phyloP scores from a whole-genome alignment of 768 basidiomycete genomes.

The Podaxis mareebaensis region DNA sequence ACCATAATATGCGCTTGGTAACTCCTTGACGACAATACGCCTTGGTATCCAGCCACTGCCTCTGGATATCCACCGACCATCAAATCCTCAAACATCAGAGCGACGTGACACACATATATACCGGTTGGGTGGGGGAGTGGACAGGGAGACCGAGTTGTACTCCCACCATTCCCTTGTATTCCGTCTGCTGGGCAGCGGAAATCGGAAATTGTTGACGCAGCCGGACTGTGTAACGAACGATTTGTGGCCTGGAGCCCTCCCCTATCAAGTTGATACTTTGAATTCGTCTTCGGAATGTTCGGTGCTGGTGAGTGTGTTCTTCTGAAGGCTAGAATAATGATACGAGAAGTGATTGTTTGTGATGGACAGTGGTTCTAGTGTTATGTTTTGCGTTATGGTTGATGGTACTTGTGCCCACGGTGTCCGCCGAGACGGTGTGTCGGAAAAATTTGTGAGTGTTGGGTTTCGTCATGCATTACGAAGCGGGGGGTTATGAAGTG shows the following conservation, averaged over 20 bases:
- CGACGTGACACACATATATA: background rate
- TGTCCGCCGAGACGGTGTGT: background rate
- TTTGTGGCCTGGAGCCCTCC: background rate
- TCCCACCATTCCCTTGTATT: slow-evolving; percentile 3
- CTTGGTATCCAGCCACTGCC: background rate
- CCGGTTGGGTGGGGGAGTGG: background rate
- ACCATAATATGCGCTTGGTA: too few relatives aligned
- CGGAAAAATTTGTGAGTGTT: background rate
- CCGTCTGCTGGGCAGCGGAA: slow-evolving; percentile 35
- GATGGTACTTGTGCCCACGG: slow-evolving; percentile 5
- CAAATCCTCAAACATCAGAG: background rate
- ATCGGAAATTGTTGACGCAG: background rate
- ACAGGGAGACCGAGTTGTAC: background rate
- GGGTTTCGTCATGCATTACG: background rate
- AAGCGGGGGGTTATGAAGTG: background rate
- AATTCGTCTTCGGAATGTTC: background rate
- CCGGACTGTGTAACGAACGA: background rate
- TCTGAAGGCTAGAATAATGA: too few relatives aligned
- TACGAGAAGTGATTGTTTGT: too few relatives aligned
- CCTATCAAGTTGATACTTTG: background rate
- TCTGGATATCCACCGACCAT: background rate
- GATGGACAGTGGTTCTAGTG: background rate
- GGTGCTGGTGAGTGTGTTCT: background rate
- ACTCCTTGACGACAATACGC: background rate
- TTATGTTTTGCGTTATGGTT: background rate